Percentiles rank a stretch among this genome's conserved stretches.
These are phyloP conservation scores for Solanum megistacrolobum DNA, from an alignment of 257 asterid species.

Conservation along the genomic window DNA sequence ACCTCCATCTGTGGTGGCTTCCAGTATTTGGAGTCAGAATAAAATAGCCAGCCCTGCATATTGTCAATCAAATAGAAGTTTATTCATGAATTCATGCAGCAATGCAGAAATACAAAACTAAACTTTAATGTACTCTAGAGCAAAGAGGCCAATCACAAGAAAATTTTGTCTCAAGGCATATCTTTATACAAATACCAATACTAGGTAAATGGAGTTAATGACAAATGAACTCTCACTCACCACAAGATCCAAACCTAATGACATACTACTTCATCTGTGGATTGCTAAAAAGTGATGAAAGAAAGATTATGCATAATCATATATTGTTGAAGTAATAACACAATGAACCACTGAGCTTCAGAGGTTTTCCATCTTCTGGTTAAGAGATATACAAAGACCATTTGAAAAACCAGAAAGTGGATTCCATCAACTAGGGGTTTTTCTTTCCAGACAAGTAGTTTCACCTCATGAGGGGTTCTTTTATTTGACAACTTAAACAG, in stretches of 20 bases:
- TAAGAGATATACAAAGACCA: neutral
- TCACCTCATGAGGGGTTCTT: neutral
- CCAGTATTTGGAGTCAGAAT: conserved; percentile 87
- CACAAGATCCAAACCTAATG: neutral
- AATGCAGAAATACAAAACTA: neutral
- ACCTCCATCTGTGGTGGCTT: conserved; percentile 98
- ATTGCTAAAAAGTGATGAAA: neutral
- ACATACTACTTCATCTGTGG: neutral
- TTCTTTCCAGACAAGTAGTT: neutral
- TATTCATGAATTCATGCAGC: neutral
- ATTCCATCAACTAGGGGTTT: neutral
- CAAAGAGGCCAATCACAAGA: neutral
- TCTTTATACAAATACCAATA: neutral
- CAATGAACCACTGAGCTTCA: neutral
- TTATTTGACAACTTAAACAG: neutral
- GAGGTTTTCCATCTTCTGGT: neutral
- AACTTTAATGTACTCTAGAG: neutral
- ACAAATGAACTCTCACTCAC: neutral
- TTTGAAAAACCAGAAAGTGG: neutral
- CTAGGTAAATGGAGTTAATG: neutral
- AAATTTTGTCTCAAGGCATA: neutral
- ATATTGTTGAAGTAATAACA: neutral
- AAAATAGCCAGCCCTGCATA: conserved; percentile 94
- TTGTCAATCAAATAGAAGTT: conserved; percentile 1
- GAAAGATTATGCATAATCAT: neutral